Percentiles rank a stretch among this genome's conserved stretches.
phyloP scores from a whole-genome alignment of 345 rosid species.

The Citrus sinensis region DVS_A1.0 CM039165.1:22714001-22714500 shows the following conservation, averaged over 20 bases:
- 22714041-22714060: background rate
- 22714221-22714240: constrained; percentile 53
- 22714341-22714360: background rate
- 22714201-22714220: constrained; percentile 77
- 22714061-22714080: constrained; percentile 27
- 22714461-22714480: background rate
- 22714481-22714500: background rate
- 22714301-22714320: background rate
- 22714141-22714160: constrained; percentile 11
- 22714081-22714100: constrained; percentile 11
- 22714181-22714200: constrained; percentile 32
- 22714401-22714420: background rate
- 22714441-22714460: background rate
- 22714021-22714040: no score
- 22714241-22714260: background rate
- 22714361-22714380: constrained; percentile 40
- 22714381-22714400: background rate
- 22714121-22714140: background rate
- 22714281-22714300: background rate
- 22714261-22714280: background rate
- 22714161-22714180: constrained; percentile 10
- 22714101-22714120: constrained; percentile 1
- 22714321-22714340: constrained; percentile 21
- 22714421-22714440: background rate
- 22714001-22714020: constrained; percentile 12